These are phyloP conservation scores for Canariomyces notabilis DNA, from an alignment of 2,329 filamentous ascomycete species.

Conservation along the genomic window DNA sequence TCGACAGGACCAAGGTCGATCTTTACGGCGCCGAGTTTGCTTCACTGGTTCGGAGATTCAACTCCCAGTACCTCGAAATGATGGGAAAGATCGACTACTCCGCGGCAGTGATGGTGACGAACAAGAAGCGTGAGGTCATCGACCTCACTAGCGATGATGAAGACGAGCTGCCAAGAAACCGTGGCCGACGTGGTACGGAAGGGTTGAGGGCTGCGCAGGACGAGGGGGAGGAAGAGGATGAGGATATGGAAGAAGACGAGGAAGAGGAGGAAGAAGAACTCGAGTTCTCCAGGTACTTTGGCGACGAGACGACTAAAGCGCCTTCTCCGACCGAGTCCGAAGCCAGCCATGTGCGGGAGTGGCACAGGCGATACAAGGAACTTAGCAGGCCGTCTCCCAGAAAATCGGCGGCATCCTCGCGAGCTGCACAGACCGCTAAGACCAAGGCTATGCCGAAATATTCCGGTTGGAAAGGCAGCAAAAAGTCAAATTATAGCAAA, in stretches of 20 bases:
- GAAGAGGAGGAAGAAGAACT: constrained; percentile 27
- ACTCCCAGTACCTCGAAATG: constrained; percentile 45
- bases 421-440: neutral
- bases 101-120: constrained; percentile 11
- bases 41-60: constrained; percentile 48
- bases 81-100: constrained; percentile 32
- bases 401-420: neutral
- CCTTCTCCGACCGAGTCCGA: neutral
- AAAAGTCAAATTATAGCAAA: neutral
- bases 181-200: too few species aligned
- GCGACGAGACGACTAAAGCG: neutral
- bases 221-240: constrained; percentile 30
- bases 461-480: constrained; percentile 19
- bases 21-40: constrained; percentile 58
- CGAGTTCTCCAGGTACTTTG: constrained; percentile 47
- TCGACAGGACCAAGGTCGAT: constrained; percentile 58
- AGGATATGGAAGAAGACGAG: constrained; percentile 22
- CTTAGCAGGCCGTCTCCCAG: neutral
- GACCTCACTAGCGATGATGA: constrained; percentile 45
- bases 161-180: constrained; percentile 8
- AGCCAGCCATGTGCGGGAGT: constrained; percentile 19
- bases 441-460: constrained; percentile 18
- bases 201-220: neutral
- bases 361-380: constrained; percentile 29
- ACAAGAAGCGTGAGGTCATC: constrained; percentile 41